Conservation (phyloP, 164 flowering plant species). For the Stephania yunnanensis region DNA sequence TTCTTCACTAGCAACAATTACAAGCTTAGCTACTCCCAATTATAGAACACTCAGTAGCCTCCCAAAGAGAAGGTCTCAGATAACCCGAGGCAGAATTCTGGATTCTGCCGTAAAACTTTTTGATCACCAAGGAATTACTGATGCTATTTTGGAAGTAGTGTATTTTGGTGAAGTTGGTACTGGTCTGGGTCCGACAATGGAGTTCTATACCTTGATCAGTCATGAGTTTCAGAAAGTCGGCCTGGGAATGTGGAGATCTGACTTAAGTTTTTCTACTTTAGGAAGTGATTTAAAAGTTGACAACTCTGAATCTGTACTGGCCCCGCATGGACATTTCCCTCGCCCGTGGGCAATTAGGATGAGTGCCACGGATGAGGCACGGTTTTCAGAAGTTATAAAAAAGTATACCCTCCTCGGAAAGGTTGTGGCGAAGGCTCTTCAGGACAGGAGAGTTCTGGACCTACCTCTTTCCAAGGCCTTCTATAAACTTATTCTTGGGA, state of each 20-base stretch:
- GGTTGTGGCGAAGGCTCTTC: slow-evolving; percentile 81
- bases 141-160: slow-evolving; percentile 63
- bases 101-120: slow-evolving; percentile 77
- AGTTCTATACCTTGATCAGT: slow-evolving; percentile 85
- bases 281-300: slow-evolving; percentile 12
- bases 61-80: slow-evolving; percentile 65
- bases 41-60: slow-evolving; percentile 36
- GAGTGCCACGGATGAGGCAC: slow-evolving; percentile 24
- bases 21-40: slow-evolving; percentile 22
- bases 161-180: slow-evolving; percentile 86
- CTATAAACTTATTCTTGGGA: slow-evolving; percentile 70
- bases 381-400: slow-evolving; percentile 48
- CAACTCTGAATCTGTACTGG: slow-evolving; percentile 21
- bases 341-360: slow-evolving; percentile 68
- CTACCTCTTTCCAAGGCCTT: slow-evolving; percentile 79
- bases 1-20: slow-evolving; percentile 24
- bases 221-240: slow-evolving; percentile 78
- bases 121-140: slow-evolving; percentile 42
- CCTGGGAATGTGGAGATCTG: slow-evolving; percentile 88
- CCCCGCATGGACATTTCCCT: slow-evolving; percentile 77
- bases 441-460: slow-evolving; percentile 90
- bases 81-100: slow-evolving; percentile 46
- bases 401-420: slow-evolving; percentile 78
- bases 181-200: slow-evolving; percentile 96
- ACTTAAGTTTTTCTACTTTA: slow-evolving; percentile 21